Evolutionary conservation across 1,139 yeast species (phyloP).

Genomic region (Kodamaea fungicola): DNA sequence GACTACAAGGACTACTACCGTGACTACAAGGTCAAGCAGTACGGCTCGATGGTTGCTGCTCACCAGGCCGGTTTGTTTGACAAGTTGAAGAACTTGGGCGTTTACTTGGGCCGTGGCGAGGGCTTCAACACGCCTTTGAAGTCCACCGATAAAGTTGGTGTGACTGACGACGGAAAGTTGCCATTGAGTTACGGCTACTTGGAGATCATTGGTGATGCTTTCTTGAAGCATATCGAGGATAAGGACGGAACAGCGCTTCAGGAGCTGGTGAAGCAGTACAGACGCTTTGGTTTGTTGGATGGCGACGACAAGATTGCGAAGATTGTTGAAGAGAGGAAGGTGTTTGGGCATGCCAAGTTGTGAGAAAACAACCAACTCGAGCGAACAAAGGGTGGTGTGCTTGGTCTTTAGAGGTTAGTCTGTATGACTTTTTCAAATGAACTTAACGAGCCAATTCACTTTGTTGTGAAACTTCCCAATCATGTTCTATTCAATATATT

Average conservation of each 20-base stretch:
- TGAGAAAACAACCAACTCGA: not conserved
- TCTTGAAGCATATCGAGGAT: constrained; percentile 34
- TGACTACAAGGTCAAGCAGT: constrained; percentile 57
- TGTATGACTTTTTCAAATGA: no score
- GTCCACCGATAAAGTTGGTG: constrained; percentile 24
- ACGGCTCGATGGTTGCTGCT: constrained; percentile 79
- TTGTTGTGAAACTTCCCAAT: no score
- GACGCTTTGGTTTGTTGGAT: constrained; percentile 60
- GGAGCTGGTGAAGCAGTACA: constrained; percentile 48
- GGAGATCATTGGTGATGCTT: constrained; percentile 45
- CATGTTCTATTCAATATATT: no score
- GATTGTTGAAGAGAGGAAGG: constrained; percentile 39
- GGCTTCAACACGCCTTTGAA: constrained; percentile 69
- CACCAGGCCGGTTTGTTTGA: constrained; percentile 69
- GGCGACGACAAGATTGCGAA: constrained; percentile 41
- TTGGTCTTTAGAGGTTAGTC: no score
- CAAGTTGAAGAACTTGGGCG: constrained; percentile 58
- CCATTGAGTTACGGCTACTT: constrained; percentile 52
- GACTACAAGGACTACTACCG: constrained; percentile 75
- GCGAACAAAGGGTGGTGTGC: no score
- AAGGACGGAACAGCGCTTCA: constrained; percentile 31
- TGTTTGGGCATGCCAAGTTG: constrained; percentile 18
- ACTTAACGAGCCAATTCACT: no score
- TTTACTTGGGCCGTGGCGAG: constrained; percentile 67
- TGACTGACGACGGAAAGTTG: constrained; percentile 31